phyloP scores from a whole-genome alignment of 1,284 basidiomycete genomes.

The Microbotryomycetes sp. region DNA sequence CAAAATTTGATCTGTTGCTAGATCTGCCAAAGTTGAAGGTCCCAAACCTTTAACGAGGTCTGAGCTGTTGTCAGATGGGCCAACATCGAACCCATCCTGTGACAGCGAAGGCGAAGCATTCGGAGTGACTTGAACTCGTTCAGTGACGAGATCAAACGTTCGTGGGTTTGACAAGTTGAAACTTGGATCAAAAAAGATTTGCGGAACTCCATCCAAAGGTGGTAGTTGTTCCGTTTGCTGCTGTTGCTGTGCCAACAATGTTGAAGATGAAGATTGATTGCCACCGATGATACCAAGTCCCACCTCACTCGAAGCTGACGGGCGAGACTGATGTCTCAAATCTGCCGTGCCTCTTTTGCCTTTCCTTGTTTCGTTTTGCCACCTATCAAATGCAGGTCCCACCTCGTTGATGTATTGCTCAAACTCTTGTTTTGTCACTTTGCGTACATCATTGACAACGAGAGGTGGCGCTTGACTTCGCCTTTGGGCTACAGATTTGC shows the following conservation, averaged over 20 bases:
- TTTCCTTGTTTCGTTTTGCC: slow-evolving; percentile 38
- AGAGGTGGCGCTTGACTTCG: slow-evolving; percentile 26
- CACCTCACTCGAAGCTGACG: slow-evolving; percentile 3
- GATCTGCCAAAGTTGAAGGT: slow-evolving; percentile 42
- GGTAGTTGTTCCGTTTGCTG: slow-evolving; percentile 50
- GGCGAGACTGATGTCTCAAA: slow-evolving; percentile 14
- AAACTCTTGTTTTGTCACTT: slow-evolving; percentile 22
- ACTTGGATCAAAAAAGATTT: slow-evolving; percentile 65
- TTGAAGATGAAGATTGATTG: background rate
- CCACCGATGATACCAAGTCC: background rate
- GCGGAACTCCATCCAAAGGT: slow-evolving; percentile 68
- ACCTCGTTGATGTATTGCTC: slow-evolving; percentile 37
- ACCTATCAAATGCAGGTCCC: slow-evolving; percentile 38
- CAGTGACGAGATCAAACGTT: slow-evolving; percentile 76
- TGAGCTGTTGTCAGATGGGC: slow-evolving; percentile 27
- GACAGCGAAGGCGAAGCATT: slow-evolving; percentile 19
- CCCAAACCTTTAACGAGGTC: slow-evolving; percentile 33
- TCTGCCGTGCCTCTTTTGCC: slow-evolving; percentile 32
- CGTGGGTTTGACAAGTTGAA: slow-evolving; percentile 83
- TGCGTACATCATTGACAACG: slow-evolving; percentile 18
- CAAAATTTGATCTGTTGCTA: slow-evolving; percentile 54
- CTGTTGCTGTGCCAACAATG: slow-evolving; percentile 13
- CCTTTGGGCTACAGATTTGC: slow-evolving; percentile 28
- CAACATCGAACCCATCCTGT: background rate
- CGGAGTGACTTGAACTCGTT: slow-evolving; percentile 43